Percentiles rank a stretch among this genome's conserved stretches.
These are phyloP conservation scores for Exophiala alcalophila DNA, from an alignment of 2,329 filamentous ascomycete genomes.

Conservation along the genomic window DNA sequence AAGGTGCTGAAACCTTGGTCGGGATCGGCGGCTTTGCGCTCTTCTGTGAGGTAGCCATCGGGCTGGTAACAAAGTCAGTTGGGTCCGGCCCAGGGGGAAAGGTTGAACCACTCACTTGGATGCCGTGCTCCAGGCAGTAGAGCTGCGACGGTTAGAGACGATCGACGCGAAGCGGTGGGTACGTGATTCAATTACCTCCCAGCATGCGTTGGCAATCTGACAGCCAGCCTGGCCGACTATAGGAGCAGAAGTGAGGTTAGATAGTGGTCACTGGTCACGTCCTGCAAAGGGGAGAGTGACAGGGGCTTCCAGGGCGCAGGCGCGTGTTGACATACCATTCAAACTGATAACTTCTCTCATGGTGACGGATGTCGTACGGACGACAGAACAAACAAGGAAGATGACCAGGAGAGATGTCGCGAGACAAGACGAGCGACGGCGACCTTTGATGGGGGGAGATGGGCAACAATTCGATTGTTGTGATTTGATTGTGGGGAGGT, in stretches of 20 bases:
- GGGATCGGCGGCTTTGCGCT: constrained; percentile 88
- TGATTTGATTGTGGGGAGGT: constrained; percentile 17
- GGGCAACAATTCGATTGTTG: constrained; percentile 27
- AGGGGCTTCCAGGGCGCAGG: constrained; percentile 24
- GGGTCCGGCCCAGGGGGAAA: constrained; percentile 17
- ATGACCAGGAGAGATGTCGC: constrained; percentile 10
- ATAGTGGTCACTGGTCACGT: constrained; percentile 31
- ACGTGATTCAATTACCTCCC: constrained; percentile 75
- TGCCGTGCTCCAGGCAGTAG: constrained; percentile 99
- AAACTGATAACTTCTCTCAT: constrained; percentile 99
- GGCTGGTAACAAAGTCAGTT: constrained; percentile 60
- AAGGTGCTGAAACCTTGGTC: constrained; percentile 99
- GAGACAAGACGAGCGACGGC: constrained; percentile 1
- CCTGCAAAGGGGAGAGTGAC: constrained; percentile 19
- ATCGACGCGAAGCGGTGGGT: constrained; percentile 17
- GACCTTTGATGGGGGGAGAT: constrained; percentile 16
- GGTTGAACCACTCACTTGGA: constrained; percentile 68
- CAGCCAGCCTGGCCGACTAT: constrained; percentile 99
- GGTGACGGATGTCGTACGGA: constrained; percentile 42
- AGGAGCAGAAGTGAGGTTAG: constrained; percentile 55
- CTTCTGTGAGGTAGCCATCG: constrained; percentile 97
- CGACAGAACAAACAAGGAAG: constrained; percentile 8
- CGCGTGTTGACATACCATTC: constrained; percentile 70
- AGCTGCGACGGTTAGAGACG: constrained; percentile 61
- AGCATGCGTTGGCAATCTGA: constrained; percentile 99